Evolutionary conservation across 2,329 filamentous ascomycete species (phyloP).

Genomic region (Blastomyces parvus): DNA sequence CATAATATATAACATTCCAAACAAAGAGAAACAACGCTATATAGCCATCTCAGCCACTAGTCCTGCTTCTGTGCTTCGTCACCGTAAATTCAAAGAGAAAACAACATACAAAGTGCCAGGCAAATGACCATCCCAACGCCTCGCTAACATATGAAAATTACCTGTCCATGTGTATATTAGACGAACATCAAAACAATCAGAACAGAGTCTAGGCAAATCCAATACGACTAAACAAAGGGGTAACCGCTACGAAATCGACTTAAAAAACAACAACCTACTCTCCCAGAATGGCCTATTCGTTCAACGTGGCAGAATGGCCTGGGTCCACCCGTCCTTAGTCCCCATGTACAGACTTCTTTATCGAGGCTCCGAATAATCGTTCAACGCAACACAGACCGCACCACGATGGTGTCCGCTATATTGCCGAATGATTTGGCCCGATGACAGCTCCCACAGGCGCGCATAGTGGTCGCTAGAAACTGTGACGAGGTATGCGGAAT

Average conservation of each 20-base stretch:
- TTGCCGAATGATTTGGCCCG: slow-evolving; percentile 82
- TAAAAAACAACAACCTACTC: neutral
- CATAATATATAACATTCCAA: neutral
- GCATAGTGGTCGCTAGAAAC: slow-evolving; percentile 92
- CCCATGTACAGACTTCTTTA: slow-evolving; percentile 17
- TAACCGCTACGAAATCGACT: neutral
- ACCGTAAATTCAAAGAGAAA: neutral
- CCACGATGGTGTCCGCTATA: slow-evolving; percentile 92
- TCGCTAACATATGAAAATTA: slow-evolving; percentile 11
- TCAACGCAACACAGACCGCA: slow-evolving; percentile 83
- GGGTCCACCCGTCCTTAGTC: neutral
- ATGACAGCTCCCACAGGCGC: slow-evolving; percentile 76
- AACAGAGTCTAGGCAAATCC: neutral
- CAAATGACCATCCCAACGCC: slow-evolving; percentile 6
- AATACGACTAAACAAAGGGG: neutral
- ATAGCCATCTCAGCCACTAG: neutral
- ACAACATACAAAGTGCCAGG: neutral
- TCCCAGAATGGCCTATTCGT: neutral
- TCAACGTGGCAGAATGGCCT: neutral
- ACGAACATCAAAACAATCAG: neutral
- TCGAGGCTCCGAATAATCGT: slow-evolving; percentile 58
- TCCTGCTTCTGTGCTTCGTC: neutral
- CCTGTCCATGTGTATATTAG: neutral
- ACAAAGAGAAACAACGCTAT: neutral
- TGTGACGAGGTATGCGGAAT: slow-evolving; percentile 86